Conservation (phyloP, 2,329 filamentous ascomycete species). For the Stromatinia cepivora region DNA sequence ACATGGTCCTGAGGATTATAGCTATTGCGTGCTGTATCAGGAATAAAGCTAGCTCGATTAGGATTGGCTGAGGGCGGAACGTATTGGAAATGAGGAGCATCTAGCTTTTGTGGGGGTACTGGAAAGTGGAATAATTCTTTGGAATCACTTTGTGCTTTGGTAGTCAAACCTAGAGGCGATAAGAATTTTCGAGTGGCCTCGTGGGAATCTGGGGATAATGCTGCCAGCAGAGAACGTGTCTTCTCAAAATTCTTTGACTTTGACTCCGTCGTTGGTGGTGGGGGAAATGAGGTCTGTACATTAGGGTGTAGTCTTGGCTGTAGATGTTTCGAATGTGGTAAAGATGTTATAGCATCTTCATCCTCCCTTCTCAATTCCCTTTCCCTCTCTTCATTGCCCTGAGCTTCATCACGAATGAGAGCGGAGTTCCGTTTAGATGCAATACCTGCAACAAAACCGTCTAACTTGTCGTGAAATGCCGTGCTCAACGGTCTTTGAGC, state of each 20-base stretch:
- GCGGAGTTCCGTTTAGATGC: conserved; percentile 85
- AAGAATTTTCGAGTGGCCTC: conserved; percentile 44
- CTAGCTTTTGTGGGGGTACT: conserved; percentile 48
- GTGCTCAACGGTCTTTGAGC: conserved; percentile 68
- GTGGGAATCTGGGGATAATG: conserved; percentile 40
- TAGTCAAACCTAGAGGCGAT: conserved; percentile 28
- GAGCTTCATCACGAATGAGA: conserved; percentile 77
- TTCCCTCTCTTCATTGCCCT: conserved; percentile 76
- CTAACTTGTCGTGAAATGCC: conserved; percentile 80
- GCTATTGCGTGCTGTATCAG: conserved; percentile 31
- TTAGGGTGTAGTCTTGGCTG: conserved; percentile 51
- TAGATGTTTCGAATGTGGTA: conserved; percentile 68
- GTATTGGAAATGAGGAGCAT: conserved; percentile 60
- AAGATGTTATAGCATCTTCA: conserved; percentile 79
- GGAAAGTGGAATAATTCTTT: conserved; percentile 57
- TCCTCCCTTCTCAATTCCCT: conserved; percentile 77
- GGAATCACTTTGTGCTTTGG: conserved; percentile 16
- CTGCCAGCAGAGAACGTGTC: conserved; percentile 34
- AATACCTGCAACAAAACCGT: conserved; percentile 83
- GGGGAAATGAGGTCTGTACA: conserved; percentile 37
- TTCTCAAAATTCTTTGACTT: conserved; percentile 53
- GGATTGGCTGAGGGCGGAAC: conserved; percentile 51
- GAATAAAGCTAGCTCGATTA: conserved; percentile 21
- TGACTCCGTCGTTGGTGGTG: conserved; percentile 43
- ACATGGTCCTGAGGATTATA: conserved; percentile 37